A percentile compares a stretch with the other conserved stretches of the same genome.
Evolutionary conservation across 2,329 filamentous ascomycete genomes (phyloP).

Genomic region (Ilyonectria mors-panacis): DNA sequence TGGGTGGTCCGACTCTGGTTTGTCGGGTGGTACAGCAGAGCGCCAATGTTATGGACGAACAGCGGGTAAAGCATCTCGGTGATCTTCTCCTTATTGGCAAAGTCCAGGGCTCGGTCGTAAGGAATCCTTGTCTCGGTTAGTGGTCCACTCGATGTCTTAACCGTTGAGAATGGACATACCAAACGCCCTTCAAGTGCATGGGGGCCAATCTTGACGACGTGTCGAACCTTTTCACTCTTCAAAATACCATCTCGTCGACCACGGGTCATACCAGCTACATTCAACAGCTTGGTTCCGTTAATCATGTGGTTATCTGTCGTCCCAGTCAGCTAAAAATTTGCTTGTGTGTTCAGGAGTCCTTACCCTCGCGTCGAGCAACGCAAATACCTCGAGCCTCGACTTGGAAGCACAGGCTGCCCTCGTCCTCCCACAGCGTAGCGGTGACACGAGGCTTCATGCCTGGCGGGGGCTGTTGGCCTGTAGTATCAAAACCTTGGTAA

Average conservation of each 20-base stretch:
- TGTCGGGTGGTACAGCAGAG: constrained; percentile 91
- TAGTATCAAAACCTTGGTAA: constrained; percentile 80
- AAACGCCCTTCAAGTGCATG: constrained; percentile 98
- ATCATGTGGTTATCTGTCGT: constrained; percentile 95
- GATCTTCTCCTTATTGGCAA: constrained; percentile 99
- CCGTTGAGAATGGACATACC: constrained; percentile 72
- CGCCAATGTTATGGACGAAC: constrained; percentile 97
- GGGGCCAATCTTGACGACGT: constrained; percentile 99
- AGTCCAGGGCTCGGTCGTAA: constrained; percentile 96
- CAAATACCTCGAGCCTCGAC: constrained; percentile 97
- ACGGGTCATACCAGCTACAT: constrained; percentile 98
- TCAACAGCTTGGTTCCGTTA: constrained; percentile 96
- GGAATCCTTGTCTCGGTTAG: constrained; percentile 81
- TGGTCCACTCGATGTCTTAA: constrained; percentile 35
- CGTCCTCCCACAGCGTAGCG: constrained; percentile 97
- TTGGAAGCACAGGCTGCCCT: constrained; percentile 97
- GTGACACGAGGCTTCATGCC: constrained; percentile 98
- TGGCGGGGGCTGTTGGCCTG: constrained; percentile 91
- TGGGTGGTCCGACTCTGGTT: constrained; percentile 87
- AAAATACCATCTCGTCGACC: constrained; percentile 95
- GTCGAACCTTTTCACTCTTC: constrained; percentile 96
- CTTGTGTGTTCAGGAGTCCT: constrained; percentile 40
- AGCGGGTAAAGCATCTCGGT: constrained; percentile 95
- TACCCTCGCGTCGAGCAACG: constrained; percentile 93
- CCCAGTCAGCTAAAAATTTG: constrained; percentile 19